Percentiles rank a stretch among this genome's conserved stretches.
These are phyloP conservation scores for Trebouxia sp. DNA, from an alignment of 139 green algal species.

Conservation along the genomic window DNA sequence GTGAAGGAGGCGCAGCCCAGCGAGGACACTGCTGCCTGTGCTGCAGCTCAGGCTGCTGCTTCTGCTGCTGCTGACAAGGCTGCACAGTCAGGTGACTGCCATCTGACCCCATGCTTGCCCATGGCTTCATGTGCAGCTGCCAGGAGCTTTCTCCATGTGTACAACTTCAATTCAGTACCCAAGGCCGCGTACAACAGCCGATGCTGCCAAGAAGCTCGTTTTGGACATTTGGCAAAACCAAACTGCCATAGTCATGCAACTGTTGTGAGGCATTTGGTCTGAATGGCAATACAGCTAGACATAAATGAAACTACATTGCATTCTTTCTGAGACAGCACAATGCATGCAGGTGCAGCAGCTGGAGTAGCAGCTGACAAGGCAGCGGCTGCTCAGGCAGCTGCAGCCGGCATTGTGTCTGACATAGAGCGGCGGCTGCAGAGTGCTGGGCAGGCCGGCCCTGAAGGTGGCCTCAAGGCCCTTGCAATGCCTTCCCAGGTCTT, in stretches of 20 bases:
- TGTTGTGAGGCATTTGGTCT: no score
- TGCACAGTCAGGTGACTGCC: not conserved
- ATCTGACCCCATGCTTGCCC: not conserved
- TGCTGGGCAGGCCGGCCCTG: not conserved
- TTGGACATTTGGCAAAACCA: no score
- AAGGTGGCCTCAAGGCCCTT: conserved; percentile 24
- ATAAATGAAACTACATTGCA: no score
- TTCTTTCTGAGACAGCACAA: no score
- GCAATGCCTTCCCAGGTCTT: not conserved
- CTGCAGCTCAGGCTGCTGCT: conserved; percentile 28
- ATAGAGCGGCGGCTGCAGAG: conserved; percentile 3
- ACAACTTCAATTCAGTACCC: no score
- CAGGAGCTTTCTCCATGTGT: no score
- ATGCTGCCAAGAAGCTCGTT: no score
- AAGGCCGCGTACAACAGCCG: no score
- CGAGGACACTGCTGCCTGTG: conserved; percentile 9
- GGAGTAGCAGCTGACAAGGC: not conserved
- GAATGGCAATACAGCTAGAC: no score
- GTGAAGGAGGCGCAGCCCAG: conserved; percentile 34
- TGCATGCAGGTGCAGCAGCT: conserved; percentile 19
- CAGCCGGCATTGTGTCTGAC: conserved; percentile 20
- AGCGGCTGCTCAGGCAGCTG: conserved; percentile 18
- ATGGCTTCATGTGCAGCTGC: no score
- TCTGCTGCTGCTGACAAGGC: conserved; percentile 19
- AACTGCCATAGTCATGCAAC: no score